A percentile compares a stretch with the other conserved stretches of the same genome.
These are phyloP conservation scores for Rhizophagus sp. DNA, from an alignment of 192 early-diverging fungal species.

Conservation along the genomic window DNA sequence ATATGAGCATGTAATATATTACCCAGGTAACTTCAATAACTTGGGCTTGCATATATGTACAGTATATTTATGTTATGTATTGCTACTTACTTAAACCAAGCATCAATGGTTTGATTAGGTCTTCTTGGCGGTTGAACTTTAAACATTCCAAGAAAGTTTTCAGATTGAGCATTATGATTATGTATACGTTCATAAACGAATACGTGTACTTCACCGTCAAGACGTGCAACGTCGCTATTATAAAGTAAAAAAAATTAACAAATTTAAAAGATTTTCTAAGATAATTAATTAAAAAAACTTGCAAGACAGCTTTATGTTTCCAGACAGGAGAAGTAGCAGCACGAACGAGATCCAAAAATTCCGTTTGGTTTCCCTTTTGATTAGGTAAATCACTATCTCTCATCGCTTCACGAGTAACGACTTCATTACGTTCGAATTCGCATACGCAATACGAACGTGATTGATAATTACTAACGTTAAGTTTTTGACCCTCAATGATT, in stretches of 20 bases:
- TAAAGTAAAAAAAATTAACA: too few species aligned
- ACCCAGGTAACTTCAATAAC: too few species aligned
- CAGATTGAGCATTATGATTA: constrained; percentile 30
- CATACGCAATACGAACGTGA: constrained; percentile 21
- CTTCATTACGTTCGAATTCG: constrained; percentile 26
- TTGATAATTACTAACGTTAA: constrained; percentile 25
- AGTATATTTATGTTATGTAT: neutral
- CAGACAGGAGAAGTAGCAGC: constrained; percentile 21
- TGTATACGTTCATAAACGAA: constrained; percentile 29
- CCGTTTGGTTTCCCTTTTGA: neutral
- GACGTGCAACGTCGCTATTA: constrained; percentile 24
- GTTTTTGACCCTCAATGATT: constrained; percentile 23
- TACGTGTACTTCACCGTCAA: constrained; percentile 24
- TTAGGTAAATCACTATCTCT: constrained; percentile 5
- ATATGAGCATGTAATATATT: neutral
- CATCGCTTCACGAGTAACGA: constrained; percentile 21
- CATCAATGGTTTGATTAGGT: constrained; percentile 47
- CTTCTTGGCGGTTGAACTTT: constrained; percentile 44
- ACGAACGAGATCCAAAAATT: constrained; percentile 24
- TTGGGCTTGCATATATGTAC: too few species aligned
- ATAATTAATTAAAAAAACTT: neutral
- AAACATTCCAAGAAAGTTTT: constrained; percentile 46
- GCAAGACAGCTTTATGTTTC: constrained; percentile 30
- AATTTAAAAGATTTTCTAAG: neutral
- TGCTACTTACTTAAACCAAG: constrained; percentile 38